Evolutionary conservation across 208 protist genomes (phyloP), one percentile per base, ranked within the genome.

Genomic region (Trypanosoma brucei): DNA sequence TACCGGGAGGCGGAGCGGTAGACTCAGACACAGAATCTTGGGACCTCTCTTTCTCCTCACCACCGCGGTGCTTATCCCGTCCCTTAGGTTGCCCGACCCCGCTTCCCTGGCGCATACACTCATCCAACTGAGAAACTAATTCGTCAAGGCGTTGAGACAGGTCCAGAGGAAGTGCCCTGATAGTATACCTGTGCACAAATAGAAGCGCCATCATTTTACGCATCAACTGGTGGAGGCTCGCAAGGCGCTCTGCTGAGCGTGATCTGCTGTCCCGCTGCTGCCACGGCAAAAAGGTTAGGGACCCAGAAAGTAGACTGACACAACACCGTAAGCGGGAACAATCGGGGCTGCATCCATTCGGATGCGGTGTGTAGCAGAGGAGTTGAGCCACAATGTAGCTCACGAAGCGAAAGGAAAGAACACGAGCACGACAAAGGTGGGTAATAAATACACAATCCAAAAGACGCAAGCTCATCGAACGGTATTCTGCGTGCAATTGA

Each of bases 381-480:
- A 57, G 40, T 13, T 67, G 4, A 34, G 50, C 3, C 38, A 67
- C 6, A 13, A 58, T 50, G 54, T 66, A 53, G 54, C 40, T 14
- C 3, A 73, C 48, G 39, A 67, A 53, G 14, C 68, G 60, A 37
- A 73, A 62, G 4, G 57, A 53, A 22, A 73, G n/a, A n/a, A 73
- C 33, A 37, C 62, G 60, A 11, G 45, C 46, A 52, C 62, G 55
- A 37, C 39, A 73, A 3, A 73, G 13, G 33, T 73, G 35, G 31
- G 60, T 35, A 35, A 73, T 0, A 44, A 67, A 73, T n/a, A 65
- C 9, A 52, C 60, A 68, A 45, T 73, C 68, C 34, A 63, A 46
- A 22, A 66, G 31, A 49, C 68, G 68, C 68, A 55, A 68, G 22
- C 67, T 58, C 60, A 61, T 13, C 8, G 59, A 48, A 7, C 68